phyloP scores from a whole-genome alignment of 2,329 filamentous ascomycete genomes.

The Aureobasidium zeae region DNA sequence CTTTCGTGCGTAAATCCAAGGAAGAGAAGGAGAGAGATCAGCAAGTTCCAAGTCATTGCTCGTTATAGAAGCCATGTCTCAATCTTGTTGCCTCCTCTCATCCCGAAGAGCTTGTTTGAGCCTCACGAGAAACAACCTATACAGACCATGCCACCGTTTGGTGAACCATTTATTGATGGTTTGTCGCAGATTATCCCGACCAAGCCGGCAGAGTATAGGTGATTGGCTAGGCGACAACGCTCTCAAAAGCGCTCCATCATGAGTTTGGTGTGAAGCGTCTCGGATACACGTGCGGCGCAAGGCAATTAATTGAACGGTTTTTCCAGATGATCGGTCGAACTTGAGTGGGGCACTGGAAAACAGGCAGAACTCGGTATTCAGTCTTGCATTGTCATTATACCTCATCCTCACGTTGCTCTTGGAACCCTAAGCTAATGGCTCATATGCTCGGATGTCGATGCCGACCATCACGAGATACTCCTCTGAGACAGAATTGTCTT shows the following conservation, averaged over 20 bases:
- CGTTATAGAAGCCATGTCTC: background rate
- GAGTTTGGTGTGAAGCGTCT: constrained; percentile 5
- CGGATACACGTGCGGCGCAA: constrained; percentile 9
- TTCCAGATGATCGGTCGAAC: constrained; percentile 14
- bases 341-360: constrained; percentile 9
- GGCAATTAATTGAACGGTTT: constrained; percentile 13
- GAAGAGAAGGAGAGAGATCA: constrained; percentile 1
- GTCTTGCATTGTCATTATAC: constrained; percentile 9
- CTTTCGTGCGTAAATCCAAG: background rate
- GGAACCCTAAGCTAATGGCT: background rate
- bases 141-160: constrained; percentile 1
- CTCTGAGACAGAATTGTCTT: constrained; percentile 9
- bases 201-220: background rate
- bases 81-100: constrained; percentile 4
- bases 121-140: background rate
- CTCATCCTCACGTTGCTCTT: constrained; percentile 10
- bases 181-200: constrained; percentile 4
- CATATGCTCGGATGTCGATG: constrained; percentile 1
- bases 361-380: background rate
- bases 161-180: constrained; percentile 3
- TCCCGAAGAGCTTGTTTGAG: constrained; percentile 10
- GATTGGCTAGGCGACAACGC: constrained; percentile 7
- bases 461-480: constrained; percentile 1
- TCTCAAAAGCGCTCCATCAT: background rate
- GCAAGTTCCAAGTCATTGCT: background rate